These are phyloP conservation scores for Alternaria consortialis DNA, from an alignment of 2,329 filamentous ascomycete species.

Conservation along the genomic window DNA sequence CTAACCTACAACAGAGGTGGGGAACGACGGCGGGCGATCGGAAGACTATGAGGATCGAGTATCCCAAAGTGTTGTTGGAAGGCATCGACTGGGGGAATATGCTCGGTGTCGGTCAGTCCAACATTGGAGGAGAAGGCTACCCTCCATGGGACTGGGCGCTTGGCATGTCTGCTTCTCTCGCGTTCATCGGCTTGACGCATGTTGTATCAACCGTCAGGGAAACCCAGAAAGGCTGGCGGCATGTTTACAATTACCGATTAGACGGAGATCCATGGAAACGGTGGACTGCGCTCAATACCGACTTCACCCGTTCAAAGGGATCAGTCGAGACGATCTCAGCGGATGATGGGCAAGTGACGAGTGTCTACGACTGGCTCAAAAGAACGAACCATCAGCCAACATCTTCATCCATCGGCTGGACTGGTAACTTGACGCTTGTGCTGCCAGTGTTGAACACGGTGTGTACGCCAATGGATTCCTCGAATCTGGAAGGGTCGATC, in stretches of 20 bases:
- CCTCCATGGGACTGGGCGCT: slow-evolving; percentile 3
- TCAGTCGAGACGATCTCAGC: slow-evolving; percentile 7
- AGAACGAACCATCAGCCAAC: neutral
- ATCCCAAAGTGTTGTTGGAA: slow-evolving; percentile 7
- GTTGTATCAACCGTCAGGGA: neutral
- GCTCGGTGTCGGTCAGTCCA: neutral
- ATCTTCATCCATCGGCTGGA: slow-evolving; percentile 6
- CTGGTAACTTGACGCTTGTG: slow-evolving; percentile 5
- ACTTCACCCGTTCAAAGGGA: neutral
- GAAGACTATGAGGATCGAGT: neutral
- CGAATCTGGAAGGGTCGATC: neutral
- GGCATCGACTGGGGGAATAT: neutral
- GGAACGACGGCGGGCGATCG: neutral
- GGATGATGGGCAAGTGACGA: neutral
- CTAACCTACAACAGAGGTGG: neutral
- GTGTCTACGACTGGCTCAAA: slow-evolving; percentile 6
- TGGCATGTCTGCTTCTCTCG: slow-evolving; percentile 9
- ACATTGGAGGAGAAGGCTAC: slow-evolving; percentile 2
- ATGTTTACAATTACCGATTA: neutral
- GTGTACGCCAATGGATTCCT: neutral
- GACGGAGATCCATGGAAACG: neutral
- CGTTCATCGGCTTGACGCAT: neutral
- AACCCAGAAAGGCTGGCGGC: neutral
- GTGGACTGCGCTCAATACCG: slow-evolving; percentile 12
- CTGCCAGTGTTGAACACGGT: slow-evolving; percentile 9